A percentile compares a stretch with the other conserved stretches of the same genome.
Evolutionary conservation across 148 eudicot species (phyloP).

Genomic region (Spergularia marina): DNA sequence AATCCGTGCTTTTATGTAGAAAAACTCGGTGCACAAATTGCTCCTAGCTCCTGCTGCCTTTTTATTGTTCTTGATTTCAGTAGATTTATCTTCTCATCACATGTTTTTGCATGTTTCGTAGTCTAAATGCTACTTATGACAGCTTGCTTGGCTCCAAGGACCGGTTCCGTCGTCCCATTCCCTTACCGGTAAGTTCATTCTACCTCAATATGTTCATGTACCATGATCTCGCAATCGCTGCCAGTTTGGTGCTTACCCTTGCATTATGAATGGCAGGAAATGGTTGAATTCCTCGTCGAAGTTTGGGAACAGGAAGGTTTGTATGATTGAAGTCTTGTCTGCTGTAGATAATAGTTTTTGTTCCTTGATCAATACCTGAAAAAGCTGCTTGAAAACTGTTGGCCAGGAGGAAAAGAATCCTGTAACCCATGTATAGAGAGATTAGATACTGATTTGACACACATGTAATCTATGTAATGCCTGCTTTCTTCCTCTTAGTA

Average conservation of each 20-base stretch:
- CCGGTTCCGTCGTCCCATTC: conserved; percentile 52
- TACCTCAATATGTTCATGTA: background rate
- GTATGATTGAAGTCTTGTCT: conserved; percentile 39
- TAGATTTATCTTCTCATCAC: conserved; percentile 6
- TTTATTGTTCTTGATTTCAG: background rate
- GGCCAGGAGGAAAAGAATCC: conserved; percentile 1
- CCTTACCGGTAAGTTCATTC: conserved; percentile 52
- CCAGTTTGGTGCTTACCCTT: conserved; percentile 2
- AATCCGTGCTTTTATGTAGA: background rate
- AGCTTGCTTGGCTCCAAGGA: conserved; percentile 57
- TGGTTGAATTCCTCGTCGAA: conserved; percentile 74
- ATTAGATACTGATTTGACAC: conserved; percentile 12
- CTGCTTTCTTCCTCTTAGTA: background rate
- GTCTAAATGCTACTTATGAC: conserved; percentile 59
- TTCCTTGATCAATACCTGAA: background rate
- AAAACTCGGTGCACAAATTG: background rate
- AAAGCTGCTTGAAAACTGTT: background rate
- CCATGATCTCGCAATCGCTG: background rate
- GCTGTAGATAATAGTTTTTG: background rate
- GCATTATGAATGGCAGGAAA: conserved; percentile 47
- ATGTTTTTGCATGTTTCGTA: conserved; percentile 25
- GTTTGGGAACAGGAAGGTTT: conserved; percentile 81
- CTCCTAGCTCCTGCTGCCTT: background rate
- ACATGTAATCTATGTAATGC: conserved; percentile 10
- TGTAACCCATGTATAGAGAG: conserved; percentile 25